A percentile compares a stretch with the other conserved stretches of the same genome.
Evolutionary conservation across 2,329 filamentous ascomycete genomes (phyloP).

Genomic region (Venturiaceae sp.): DNA sequence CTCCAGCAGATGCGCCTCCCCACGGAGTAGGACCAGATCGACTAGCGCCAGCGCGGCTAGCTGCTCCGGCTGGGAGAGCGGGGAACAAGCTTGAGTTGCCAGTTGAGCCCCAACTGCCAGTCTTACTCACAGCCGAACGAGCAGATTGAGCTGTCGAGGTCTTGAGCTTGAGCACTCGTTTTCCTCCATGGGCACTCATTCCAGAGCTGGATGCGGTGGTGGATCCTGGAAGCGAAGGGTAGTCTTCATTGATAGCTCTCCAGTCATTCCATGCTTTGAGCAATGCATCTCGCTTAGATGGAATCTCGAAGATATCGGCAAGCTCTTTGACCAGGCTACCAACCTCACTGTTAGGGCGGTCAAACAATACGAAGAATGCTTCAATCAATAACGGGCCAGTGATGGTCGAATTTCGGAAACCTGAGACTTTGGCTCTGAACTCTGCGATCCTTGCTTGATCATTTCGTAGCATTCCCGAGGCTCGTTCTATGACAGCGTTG

Average conservation of each 20-base stretch:
- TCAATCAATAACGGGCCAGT: conserved; percentile 73
- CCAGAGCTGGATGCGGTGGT: conserved; percentile 52
- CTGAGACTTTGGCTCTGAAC: conserved; percentile 73
- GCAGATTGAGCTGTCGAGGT: conserved; percentile 60
- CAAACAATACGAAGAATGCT: conserved; percentile 75
- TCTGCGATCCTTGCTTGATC: conserved; percentile 62
- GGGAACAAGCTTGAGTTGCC: conserved; percentile 19
- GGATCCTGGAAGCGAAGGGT: conserved; percentile 72
- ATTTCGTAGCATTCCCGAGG: conserved; percentile 69
- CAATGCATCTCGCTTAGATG: conserved; percentile 60
- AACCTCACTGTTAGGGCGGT: conserved; percentile 66
- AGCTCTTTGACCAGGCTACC: conserved; percentile 87
- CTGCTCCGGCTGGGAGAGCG: conserved; percentile 9
- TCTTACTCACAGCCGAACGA: conserved; percentile 46
- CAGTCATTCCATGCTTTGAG: conserved; percentile 88
- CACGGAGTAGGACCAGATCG: conserved; percentile 11
- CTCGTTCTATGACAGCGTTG: conserved; percentile 75
- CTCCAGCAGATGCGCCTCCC: conserved; percentile 14
- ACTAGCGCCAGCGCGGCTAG: neutral
- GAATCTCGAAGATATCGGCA: conserved; percentile 84
- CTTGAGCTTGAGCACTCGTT: conserved; percentile 54
- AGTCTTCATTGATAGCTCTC: conserved; percentile 93
- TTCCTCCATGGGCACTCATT: conserved; percentile 36
- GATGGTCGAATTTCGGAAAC: conserved; percentile 61
- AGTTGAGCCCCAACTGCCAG: conserved; percentile 48